Conservation (phyloP, 345 rosid species). For the Angophora floribunda region DNA sequence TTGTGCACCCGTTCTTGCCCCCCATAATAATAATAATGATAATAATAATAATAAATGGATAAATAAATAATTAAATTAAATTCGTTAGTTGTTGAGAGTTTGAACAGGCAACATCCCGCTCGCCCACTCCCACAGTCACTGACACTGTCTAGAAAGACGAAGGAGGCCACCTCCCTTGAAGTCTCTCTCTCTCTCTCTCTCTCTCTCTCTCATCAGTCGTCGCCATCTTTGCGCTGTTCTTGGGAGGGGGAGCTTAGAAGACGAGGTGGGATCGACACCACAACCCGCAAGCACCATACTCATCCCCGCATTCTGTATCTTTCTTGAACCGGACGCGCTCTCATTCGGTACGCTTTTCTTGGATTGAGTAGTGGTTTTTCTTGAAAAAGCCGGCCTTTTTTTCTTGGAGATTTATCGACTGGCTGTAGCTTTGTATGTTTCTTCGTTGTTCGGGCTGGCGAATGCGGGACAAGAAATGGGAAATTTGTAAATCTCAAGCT, state of each 20-base stretch:
- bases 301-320: background rate
- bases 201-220: background rate
- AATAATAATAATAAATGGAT: background rate
- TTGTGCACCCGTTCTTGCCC: background rate
- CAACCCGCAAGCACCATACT: background rate
- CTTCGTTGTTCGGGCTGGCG: background rate
- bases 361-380: background rate
- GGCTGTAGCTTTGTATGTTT: background rate
- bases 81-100: background rate
- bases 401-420: background rate
- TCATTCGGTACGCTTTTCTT: background rate
- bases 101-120: conserved; percentile 4
- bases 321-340: background rate
- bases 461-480: background rate
- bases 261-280: background rate
- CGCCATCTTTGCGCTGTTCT: background rate
- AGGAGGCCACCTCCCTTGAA: background rate
- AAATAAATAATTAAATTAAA: background rate
- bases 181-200: background rate
- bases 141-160: background rate
- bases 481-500: background rate
- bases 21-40: background rate
- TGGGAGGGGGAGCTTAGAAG: background rate
- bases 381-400: background rate
- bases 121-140: background rate